phyloP scores from a whole-genome alignment of 768 basidiomycete genomes.

The Dentipellis sp. region DNA sequence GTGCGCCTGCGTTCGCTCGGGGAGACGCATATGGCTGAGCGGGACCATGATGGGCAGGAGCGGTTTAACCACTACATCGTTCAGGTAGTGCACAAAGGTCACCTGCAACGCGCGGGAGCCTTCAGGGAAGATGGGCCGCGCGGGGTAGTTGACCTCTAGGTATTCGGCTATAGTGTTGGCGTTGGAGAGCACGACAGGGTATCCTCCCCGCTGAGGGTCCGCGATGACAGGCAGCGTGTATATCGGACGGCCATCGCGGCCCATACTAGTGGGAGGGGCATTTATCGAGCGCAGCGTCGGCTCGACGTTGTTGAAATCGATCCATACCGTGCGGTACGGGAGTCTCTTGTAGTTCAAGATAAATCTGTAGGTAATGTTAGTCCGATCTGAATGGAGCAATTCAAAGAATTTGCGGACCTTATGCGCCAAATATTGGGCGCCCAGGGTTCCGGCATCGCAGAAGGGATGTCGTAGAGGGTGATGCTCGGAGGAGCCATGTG shows the following conservation, averaged over 20 bases:
- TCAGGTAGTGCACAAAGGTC: conserved; percentile 62
- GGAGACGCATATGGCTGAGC: conserved; percentile 51
- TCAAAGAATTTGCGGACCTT: conserved; percentile 24
- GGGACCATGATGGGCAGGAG: conserved; percentile 66
- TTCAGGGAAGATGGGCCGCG: conserved; percentile 61
- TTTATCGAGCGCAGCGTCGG: conserved; percentile 44
- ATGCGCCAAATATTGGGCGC: conserved; percentile 70
- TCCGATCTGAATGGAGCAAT: background rate
- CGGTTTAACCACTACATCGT: conserved; percentile 56
- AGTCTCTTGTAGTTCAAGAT: conserved; percentile 74
- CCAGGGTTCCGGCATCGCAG: conserved; percentile 58
- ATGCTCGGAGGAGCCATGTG: conserved; percentile 35
- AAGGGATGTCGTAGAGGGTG: conserved; percentile 58
- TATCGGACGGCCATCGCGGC: conserved; percentile 48
- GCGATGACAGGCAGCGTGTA: conserved; percentile 66
- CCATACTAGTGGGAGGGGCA: conserved; percentile 45
- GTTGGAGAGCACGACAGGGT: conserved; percentile 48
- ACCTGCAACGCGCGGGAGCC: conserved; percentile 60
- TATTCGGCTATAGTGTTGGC: conserved; percentile 61
- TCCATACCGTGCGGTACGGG: conserved; percentile 59
- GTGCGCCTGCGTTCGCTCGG: conserved; percentile 44
- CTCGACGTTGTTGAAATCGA: conserved; percentile 66
- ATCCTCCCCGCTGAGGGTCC: conserved; percentile 27
- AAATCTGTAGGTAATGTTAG: conserved; percentile 31
- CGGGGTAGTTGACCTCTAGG: conserved; percentile 59